Conservation (phyloP, 306 rosid genomes). For the Prunus kanzakura region DNA sequence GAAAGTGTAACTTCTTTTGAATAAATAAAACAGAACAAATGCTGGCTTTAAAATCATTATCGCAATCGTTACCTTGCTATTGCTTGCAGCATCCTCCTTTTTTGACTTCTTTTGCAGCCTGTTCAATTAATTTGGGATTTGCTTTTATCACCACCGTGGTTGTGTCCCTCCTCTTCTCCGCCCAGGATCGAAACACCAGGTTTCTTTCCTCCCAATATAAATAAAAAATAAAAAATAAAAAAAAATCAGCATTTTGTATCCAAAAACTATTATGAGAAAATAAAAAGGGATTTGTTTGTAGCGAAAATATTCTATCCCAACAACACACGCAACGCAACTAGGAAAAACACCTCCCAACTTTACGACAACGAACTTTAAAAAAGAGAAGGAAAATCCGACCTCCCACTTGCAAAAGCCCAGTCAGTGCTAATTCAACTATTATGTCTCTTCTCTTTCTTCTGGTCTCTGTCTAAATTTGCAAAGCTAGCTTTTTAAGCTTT, state of each 20-base stretch:
- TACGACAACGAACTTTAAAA: constrained; percentile 22
- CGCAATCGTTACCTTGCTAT: background rate
- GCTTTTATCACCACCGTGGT: background rate
- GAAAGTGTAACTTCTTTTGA: background rate
- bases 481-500: background rate
- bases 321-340: constrained; percentile 64
- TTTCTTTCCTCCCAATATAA: too few relatives aligned
- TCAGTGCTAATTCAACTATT: background rate
- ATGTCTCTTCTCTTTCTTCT: constrained; percentile 2
- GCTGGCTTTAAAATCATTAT: background rate
- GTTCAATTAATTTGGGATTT: background rate
- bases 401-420: constrained; percentile 12
- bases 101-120: background rate
- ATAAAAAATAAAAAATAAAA: too few relatives aligned
- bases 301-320: constrained; percentile 27
- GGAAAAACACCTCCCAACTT: constrained; percentile 25
- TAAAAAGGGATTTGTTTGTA: background rate
- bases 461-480: background rate
- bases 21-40: too few relatives aligned
- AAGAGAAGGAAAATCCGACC: background rate
- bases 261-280: background rate
- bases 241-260: background rate
- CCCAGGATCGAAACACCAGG: too few relatives aligned
- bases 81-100: background rate
- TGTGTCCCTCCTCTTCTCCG: too few relatives aligned